Percentiles rank a stretch among this genome's conserved stretches.
These are phyloP conservation scores for Fusarium xyrophilum DNA, from an alignment of 2,329 filamentous ascomycete species.

Conservation along the genomic window DNA sequence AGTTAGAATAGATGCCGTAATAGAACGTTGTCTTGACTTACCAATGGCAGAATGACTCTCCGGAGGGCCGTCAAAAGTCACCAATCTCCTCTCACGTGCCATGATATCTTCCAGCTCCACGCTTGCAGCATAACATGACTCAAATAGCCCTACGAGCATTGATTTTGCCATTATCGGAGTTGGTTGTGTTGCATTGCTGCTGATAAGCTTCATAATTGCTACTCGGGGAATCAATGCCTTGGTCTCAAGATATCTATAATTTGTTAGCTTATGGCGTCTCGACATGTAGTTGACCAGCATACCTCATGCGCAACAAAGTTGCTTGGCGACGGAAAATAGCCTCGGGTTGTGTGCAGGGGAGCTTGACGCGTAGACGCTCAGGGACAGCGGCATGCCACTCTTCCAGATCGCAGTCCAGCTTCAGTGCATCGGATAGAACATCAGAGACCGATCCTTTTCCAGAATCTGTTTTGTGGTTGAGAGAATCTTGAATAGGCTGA, in stretches of 20 bases:
- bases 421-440: slow-evolving; percentile 25
- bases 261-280: background rate
- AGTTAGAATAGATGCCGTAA: background rate
- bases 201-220: slow-evolving; percentile 35
- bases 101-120: slow-evolving; percentile 37
- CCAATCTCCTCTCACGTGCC: slow-evolving; percentile 30
- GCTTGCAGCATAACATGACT: slow-evolving; percentile 34
- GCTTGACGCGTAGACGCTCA: slow-evolving; percentile 30
- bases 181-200: slow-evolving; percentile 7
- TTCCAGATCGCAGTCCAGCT: slow-evolving; percentile 34
- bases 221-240: slow-evolving; percentile 33
- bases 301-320: slow-evolving; percentile 35
- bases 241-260: slow-evolving; percentile 33
- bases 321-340: slow-evolving; percentile 35
- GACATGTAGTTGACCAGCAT: background rate
- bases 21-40: background rate
- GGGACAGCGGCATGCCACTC: slow-evolving; percentile 34
- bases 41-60: slow-evolving; percentile 34
- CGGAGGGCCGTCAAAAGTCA: slow-evolving; percentile 32
- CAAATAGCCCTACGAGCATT: slow-evolving; percentile 29
- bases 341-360: slow-evolving; percentile 26
- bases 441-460: slow-evolving; percentile 10
- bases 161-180: slow-evolving; percentile 25
- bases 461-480: background rate
- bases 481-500: slow-evolving; percentile 28